A percentile compares a stretch with the other conserved stretches of the same genome.
These are phyloP conservation scores for Hysterangium stoloniferum DNA, from an alignment of 768 basidiomycete genomes.

Conservation along the genomic window DNA sequence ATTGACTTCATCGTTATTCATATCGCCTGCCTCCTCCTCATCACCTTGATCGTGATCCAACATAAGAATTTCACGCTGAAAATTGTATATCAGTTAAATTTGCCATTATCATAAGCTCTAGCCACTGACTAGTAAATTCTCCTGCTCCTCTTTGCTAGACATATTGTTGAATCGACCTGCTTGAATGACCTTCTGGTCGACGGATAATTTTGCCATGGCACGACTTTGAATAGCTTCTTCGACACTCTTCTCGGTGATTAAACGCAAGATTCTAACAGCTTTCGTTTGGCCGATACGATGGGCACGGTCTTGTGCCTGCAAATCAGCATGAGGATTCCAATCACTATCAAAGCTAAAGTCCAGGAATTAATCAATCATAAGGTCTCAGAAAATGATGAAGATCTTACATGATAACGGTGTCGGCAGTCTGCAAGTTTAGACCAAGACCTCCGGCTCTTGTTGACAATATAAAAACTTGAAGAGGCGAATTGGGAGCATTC, in stretches of 20 bases:
- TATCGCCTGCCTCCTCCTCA: conserved; percentile 84
- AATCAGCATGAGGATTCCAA: conserved; percentile 98
- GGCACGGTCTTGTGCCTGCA: conserved; percentile 98
- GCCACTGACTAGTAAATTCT: conserved; percentile 78
- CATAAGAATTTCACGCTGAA: conserved; percentile 67
- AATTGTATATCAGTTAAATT: conserved; percentile 14
- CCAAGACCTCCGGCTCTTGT: conserved; percentile 91
- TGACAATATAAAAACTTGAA: conserved; percentile 88
- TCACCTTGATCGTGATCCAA: conserved; percentile 87
- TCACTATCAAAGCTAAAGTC: conserved; percentile 65
- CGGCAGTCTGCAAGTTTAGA: conserved; percentile 92
- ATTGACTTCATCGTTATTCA: conserved; percentile 94
- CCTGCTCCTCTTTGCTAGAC: conserved; percentile 95
- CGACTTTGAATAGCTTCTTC: conserved; percentile 97
- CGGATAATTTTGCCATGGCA: conserved; percentile 92
- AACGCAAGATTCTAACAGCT: conserved; percentile 90
- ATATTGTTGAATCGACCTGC: conserved; percentile 99
- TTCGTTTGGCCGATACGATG: conserved; percentile 99
- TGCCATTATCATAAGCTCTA: conserved; percentile 4
- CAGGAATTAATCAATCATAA: conserved; percentile 6
- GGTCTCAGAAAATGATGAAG: neutral
- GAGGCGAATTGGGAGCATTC: conserved; percentile 84
- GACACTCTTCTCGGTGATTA: conserved; percentile 97
- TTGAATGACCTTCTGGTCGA: conserved; percentile 99
- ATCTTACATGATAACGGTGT: conserved; percentile 89